Evolutionary conservation across 1,284 basidiomycete genomes (phyloP).

Genomic region (Chondrostereum purpureum): DNA sequence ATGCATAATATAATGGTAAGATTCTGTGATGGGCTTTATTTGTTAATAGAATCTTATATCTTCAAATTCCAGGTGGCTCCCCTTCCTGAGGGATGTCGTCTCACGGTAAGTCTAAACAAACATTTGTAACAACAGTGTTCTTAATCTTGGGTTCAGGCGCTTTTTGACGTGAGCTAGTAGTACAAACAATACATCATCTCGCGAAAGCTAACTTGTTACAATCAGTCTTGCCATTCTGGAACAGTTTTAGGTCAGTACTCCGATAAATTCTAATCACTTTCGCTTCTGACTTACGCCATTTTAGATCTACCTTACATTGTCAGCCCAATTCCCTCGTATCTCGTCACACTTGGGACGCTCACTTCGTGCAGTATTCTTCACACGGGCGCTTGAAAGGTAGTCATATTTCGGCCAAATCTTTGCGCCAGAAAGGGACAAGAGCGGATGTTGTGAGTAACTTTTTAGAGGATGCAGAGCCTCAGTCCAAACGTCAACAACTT

Average conservation of each 20-base stretch:
- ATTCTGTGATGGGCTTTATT: background rate
- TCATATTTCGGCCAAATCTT: slow-evolving; percentile 33
- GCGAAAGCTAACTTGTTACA: too few species aligned
- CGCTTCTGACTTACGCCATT: background rate
- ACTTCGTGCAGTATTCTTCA: slow-evolving; percentile 46
- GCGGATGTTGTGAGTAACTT: slow-evolving; percentile 44
- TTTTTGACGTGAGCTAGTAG: slow-evolving; percentile 56
- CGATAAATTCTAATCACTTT: background rate
- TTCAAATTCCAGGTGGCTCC: slow-evolving; percentile 47
- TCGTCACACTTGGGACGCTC: background rate
- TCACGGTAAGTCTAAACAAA: slow-evolving; percentile 64
- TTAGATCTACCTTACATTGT: slow-evolving; percentile 61
- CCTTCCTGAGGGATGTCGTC: slow-evolving; percentile 55
- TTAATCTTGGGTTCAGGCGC: slow-evolving; percentile 33
- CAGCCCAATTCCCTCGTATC: slow-evolving; percentile 14
- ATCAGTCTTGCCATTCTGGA: slow-evolving; percentile 57
- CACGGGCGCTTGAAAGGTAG: slow-evolving; percentile 50
- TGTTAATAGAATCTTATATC: too few species aligned
- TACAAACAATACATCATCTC: too few species aligned
- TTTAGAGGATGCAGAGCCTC: background rate
- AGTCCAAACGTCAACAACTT: background rate
- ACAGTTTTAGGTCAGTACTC: slow-evolving; percentile 47
- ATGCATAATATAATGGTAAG: slow-evolving; percentile 57
- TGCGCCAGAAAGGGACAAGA: slow-evolving; percentile 26
- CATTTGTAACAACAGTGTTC: too few species aligned